Conservation (phyloP, 495 filamentous ascomycete genomes). For the Penicillium desertorum region DNA sequence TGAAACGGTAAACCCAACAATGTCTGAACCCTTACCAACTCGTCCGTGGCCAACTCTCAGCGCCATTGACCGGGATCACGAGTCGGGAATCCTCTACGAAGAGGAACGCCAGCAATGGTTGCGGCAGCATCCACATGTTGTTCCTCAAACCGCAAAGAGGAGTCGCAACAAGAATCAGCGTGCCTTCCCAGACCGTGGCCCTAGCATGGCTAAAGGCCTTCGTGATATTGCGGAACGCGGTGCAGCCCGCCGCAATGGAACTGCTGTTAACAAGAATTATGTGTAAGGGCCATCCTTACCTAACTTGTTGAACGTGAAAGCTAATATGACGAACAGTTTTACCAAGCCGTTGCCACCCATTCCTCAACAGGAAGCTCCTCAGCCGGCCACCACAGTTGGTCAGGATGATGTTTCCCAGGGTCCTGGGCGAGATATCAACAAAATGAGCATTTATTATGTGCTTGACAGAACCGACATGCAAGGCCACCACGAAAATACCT, state of each 20-base stretch:
- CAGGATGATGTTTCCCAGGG: background rate
- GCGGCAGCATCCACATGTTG: background rate
- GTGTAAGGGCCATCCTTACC: background rate
- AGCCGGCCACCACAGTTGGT: background rate
- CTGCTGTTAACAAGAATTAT: background rate
- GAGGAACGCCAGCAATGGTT: background rate
- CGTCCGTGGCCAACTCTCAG: background rate
- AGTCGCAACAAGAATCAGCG: background rate
- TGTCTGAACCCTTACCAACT: background rate
- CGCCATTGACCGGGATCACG: background rate
- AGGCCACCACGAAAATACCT: background rate
- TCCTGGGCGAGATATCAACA: background rate
- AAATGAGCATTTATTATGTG: background rate
- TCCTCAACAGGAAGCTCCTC: background rate
- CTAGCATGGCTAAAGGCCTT: background rate
- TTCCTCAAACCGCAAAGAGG: background rate
- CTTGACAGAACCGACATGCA: background rate
- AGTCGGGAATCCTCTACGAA: background rate
- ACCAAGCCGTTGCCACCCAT: background rate
- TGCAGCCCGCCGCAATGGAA: background rate
- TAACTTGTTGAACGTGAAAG: background rate
- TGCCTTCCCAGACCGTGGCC: background rate
- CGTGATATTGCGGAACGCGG: background rate
- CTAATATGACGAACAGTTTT: slow-evolving; percentile 1
- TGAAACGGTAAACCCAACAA: background rate